Percentiles rank a stretch among this genome's conserved stretches.
phyloP scores from a whole-genome alignment of 2,329 filamentous ascomycete species.

The Xylariaceae sp. region DNA sequence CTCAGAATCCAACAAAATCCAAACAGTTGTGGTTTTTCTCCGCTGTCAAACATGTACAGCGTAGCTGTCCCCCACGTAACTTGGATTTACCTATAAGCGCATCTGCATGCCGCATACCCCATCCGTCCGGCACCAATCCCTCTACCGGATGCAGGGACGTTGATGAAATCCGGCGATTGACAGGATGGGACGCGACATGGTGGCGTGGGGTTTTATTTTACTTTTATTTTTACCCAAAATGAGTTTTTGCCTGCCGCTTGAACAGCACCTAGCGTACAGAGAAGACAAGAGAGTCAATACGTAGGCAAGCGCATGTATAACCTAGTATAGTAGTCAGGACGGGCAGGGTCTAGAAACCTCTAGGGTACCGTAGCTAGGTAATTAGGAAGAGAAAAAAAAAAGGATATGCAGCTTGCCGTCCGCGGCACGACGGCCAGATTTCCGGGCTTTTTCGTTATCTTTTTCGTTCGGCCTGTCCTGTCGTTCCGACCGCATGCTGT shows the following conservation, averaged over 20 bases:
- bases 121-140: background rate
- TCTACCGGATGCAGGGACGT: slow-evolving; percentile 22
- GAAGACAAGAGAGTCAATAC: too few species aligned
- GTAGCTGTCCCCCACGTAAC: background rate
- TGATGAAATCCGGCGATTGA: slow-evolving; percentile 23
- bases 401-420: slow-evolving; percentile 16
- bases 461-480: background rate
- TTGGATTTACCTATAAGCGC: background rate
- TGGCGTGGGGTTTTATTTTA: slow-evolving; percentile 5
- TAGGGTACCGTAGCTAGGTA: too few species aligned
- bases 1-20: too few species aligned
- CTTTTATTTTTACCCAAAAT: slow-evolving; percentile 1
- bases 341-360: too few species aligned
- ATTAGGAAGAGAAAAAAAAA: background rate
- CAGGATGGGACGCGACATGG: slow-evolving; percentile 12
- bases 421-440: slow-evolving; percentile 2
- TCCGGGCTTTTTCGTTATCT: background rate
- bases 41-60: slow-evolving; percentile 1
- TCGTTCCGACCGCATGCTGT: too few species aligned
- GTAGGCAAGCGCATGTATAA: too few species aligned
- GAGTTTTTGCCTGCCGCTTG: too few species aligned
- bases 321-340: too few species aligned
- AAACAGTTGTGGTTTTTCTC: background rate
- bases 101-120: background rate
- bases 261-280: too few species aligned